These are phyloP conservation scores for Plantago major DNA, from an alignment of 257 asterid species.

Conservation along the genomic window DNA sequence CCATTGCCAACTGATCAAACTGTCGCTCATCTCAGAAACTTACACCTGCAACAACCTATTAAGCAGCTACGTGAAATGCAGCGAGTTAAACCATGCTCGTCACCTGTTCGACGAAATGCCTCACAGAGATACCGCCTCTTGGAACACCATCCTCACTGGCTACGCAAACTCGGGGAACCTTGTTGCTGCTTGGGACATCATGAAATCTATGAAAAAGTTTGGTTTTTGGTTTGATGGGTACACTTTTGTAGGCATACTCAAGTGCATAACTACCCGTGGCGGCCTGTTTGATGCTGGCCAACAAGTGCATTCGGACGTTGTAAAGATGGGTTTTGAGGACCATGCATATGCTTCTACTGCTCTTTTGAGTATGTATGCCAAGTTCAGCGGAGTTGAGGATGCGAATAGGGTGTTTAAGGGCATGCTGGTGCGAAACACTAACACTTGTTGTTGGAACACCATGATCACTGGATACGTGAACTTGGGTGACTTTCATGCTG, in stretches of 20 bases:
- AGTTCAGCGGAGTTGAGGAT: conserved; percentile 52
- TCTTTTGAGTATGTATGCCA: conserved; percentile 73
- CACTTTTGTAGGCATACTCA: conserved; percentile 72
- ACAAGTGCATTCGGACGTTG: conserved; percentile 61
- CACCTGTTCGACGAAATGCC: conserved; percentile 83
- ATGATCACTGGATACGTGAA: conserved; percentile 61
- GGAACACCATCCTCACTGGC: conserved; percentile 77
- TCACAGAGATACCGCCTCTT: conserved; percentile 60
- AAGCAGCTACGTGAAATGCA: conserved; percentile 52
- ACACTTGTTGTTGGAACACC: conserved; percentile 83
- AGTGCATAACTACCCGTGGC: conserved; percentile 50
- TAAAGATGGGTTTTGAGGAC: conserved; percentile 58
- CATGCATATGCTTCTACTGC: conserved; percentile 75
- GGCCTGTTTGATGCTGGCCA: conserved; percentile 34
- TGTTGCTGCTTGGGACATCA: conserved; percentile 47
- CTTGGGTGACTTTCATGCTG: conserved; percentile 32
- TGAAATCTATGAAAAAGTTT: conserved; percentile 47
- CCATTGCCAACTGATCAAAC: conserved; percentile 58
- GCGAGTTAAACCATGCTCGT: conserved; percentile 34
- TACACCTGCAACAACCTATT: conserved; percentile 56
- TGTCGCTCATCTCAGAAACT: conserved; percentile 33
- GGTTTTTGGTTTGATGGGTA: conserved; percentile 54
- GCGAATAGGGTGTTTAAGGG: conserved; percentile 46
- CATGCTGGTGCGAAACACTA: conserved; percentile 26
- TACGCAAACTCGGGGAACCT: conserved; percentile 47